Evolutionary conservation across 768 basidiomycete genomes (phyloP).

Genomic region (Suillus subaureus): DNA sequence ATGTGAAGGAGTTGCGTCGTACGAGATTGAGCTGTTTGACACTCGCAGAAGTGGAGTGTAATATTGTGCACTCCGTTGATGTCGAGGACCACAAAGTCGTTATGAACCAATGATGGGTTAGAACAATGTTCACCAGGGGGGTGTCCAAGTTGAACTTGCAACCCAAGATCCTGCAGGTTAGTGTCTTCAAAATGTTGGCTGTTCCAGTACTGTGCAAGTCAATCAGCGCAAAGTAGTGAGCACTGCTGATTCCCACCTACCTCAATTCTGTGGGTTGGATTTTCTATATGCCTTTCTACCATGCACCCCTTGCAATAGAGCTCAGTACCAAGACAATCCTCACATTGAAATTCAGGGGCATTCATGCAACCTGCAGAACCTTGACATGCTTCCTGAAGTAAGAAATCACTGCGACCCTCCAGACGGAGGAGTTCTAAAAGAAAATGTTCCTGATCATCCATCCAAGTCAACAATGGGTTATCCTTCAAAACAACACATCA

Average conservation of each 20-base stretch:
- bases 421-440: conserved; percentile 13
- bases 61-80: no score
- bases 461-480: conserved; percentile 17
- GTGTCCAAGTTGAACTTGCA: no score
- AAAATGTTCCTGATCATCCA: background rate
- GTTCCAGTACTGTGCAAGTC: no score
- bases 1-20: no score
- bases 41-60: no score
- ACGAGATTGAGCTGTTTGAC: no score
- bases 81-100: no score
- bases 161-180: no score
- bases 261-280: conserved; percentile 20
- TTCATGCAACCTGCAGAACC: conserved; percentile 2
- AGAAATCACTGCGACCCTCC: conserved; percentile 5
- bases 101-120: no score
- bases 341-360: conserved; percentile 8
- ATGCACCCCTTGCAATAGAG: conserved; percentile 11
- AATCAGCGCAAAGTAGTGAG: no score
- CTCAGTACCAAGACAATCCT: conserved; percentile 16
- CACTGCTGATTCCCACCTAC: background rate
- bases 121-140: no score
- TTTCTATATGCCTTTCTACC: conserved; percentile 9
- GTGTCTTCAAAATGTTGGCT: no score
- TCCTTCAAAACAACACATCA: conserved; percentile 22
- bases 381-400: background rate